Conservation (phyloP, 345 rosid species). For the Camelina hispida region DNA sequence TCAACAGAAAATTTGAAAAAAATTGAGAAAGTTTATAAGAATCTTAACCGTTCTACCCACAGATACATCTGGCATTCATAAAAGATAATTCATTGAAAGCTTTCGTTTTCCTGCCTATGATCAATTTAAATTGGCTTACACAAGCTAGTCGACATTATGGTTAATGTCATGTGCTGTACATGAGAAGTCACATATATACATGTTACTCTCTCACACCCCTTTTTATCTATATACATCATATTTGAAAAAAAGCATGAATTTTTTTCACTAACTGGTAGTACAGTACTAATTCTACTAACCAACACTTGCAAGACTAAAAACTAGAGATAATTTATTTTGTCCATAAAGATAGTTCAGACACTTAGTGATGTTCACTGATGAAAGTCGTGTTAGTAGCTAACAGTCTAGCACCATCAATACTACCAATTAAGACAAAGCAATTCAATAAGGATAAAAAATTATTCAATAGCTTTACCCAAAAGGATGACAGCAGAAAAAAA, state of each 20-base stretch:
- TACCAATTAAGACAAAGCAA: not conserved
- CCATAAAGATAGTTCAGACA: slow-evolving; percentile 13
- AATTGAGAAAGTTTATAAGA: slow-evolving; percentile 5
- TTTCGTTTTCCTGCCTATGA: not conserved
- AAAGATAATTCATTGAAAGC: not conserved
- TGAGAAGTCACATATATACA: slow-evolving; percentile 24
- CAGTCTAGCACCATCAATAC: not conserved
- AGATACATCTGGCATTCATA: slow-evolving; percentile 2
- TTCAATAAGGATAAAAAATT: not conserved
- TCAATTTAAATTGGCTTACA: slow-evolving; percentile 20
- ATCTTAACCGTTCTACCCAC: not conserved
- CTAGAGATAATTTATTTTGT: not conserved
- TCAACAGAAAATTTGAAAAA: not conserved
- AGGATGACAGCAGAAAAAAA: not conserved
- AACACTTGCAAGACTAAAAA: not conserved
- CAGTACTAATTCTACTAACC: not conserved
- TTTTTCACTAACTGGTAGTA: not conserved
- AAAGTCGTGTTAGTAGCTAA: slow-evolving; percentile 2
- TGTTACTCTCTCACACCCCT: not conserved
- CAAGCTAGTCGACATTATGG: slow-evolving; percentile 20
- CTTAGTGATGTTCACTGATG: slow-evolving; percentile 13
- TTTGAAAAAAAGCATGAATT: not conserved
- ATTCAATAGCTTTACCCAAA: not conserved
- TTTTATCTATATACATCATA: slow-evolving; percentile 4
- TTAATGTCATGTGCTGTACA: slow-evolving; percentile 24